A percentile compares a stretch with the other conserved stretches of the same genome.
Conservation (phyloP, 2,329 filamentous ascomycete genomes). For the Apiospora saccharicola region DNA sequence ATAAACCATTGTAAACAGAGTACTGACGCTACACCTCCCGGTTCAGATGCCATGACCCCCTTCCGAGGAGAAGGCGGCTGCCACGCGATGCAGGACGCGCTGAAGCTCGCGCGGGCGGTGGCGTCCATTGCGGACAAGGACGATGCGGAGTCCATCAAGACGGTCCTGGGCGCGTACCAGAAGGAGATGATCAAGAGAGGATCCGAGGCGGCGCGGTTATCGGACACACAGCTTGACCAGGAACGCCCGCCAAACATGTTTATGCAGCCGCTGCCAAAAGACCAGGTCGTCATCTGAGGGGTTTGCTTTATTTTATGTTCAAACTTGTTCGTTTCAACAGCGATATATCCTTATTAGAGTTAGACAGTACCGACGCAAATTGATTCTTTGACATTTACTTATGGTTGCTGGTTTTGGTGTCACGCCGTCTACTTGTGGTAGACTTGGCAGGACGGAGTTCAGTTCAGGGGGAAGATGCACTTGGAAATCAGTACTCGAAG, state of each 20-base stretch:
- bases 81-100: conserved; percentile 58
- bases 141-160: conserved; percentile 27
- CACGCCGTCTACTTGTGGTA: no score
- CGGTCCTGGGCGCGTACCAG: conserved; percentile 37
- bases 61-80: conserved; percentile 37
- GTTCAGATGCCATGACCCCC: conserved; percentile 13
- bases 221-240: conserved; percentile 26
- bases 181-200: conserved; percentile 39
- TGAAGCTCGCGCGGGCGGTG: conserved; percentile 38
- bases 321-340: no score
- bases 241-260: neutral
- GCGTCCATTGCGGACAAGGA: conserved; percentile 29
- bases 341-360: neutral
- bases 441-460: neutral
- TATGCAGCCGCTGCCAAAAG: neutral
- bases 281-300: neutral
- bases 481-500: neutral
- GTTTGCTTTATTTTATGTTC: neutral
- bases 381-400: neutral
- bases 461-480: neutral
- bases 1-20: neutral
- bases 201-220: conserved; percentile 33
- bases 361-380: neutral
- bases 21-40: neutral
- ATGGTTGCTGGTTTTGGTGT: neutral